Conservation (phyloP, 331 rosid species). For the Telfairia occidentalis region DNA sequence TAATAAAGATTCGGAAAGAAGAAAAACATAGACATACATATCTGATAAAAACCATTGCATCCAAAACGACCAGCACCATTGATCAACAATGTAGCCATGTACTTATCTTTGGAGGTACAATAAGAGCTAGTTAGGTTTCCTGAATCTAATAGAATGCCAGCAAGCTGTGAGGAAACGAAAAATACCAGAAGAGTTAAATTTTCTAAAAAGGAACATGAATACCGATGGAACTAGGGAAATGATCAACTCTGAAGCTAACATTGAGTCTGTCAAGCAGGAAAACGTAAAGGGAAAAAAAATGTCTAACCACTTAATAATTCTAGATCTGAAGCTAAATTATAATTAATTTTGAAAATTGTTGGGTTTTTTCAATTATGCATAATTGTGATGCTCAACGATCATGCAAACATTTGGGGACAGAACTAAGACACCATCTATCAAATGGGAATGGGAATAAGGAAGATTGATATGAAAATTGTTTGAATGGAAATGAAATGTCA, state of each 20-base stretch:
- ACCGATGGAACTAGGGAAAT: neutral
- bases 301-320: neutral
- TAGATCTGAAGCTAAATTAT: neutral
- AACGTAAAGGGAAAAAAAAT: neutral
- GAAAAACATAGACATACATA: slow-evolving; percentile 38
- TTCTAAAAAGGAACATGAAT: neutral
- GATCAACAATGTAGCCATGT: slow-evolving; percentile 60
- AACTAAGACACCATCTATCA: neutral
- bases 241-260: neutral
- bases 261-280: neutral
- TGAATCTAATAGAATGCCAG: slow-evolving; percentile 68
- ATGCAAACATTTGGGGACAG: neutral
- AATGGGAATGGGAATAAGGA: neutral
- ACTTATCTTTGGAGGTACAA: slow-evolving; percentile 62
- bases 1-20: neutral
- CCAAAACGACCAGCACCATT: slow-evolving; percentile 85
- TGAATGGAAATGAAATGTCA: neutral
- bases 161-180: slow-evolving; percentile 35
- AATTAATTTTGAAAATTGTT: neutral
- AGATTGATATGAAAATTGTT: neutral
- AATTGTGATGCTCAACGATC: neutral
- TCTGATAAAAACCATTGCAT: slow-evolving; percentile 56
- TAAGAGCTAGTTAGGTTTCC: slow-evolving; percentile 35
- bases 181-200: neutral
- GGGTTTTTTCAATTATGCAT: neutral